These are phyloP conservation scores for Lipomyces chichibuensis DNA, from an alignment of 805 yeast genomes.

Conservation along the genomic window DNA sequence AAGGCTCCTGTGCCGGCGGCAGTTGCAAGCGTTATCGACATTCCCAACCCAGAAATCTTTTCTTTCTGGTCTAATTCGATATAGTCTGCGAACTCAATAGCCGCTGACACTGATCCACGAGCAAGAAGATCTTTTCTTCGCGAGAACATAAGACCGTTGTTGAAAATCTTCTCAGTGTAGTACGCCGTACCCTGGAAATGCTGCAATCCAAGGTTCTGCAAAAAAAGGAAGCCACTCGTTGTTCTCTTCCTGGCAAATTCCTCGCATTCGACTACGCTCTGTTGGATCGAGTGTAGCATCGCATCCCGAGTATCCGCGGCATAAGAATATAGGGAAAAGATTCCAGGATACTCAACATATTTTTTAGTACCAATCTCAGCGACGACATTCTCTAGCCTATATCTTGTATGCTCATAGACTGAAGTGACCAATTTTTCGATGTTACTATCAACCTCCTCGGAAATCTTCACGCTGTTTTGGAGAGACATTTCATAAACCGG, in stretches of 20 bases:
- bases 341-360: constrained; percentile 62
- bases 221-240: constrained; percentile 58
- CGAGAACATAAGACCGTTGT: constrained; percentile 80
- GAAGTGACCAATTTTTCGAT: constrained; percentile 63
- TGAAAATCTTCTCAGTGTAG: constrained; percentile 62
- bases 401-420: constrained; percentile 64
- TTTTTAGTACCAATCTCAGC: constrained; percentile 55
- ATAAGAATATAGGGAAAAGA: constrained; percentile 67
- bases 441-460: constrained; percentile 61
- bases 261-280: constrained; percentile 68
- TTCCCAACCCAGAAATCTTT: constrained; percentile 30
- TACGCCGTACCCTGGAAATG: constrained; percentile 60
- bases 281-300: constrained; percentile 66
- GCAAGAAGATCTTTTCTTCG: constrained; percentile 65
- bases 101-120: constrained; percentile 44
- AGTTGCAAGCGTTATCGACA: constrained; percentile 35
- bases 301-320: constrained; percentile 69
- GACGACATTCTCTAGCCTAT: constrained; percentile 56
- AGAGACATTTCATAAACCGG: constrained; percentile 66
- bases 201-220: constrained; percentile 63
- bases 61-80: constrained; percentile 53
- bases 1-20: constrained; percentile 31
- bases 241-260: constrained; percentile 67
- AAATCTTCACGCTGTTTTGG: constrained; percentile 55
- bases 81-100: constrained; percentile 70